A percentile compares a stretch with the other conserved stretches of the same genome.
phyloP scores from a whole-genome alignment of 2,329 filamentous ascomycete genomes.

The Cladosporium velox region DNA sequence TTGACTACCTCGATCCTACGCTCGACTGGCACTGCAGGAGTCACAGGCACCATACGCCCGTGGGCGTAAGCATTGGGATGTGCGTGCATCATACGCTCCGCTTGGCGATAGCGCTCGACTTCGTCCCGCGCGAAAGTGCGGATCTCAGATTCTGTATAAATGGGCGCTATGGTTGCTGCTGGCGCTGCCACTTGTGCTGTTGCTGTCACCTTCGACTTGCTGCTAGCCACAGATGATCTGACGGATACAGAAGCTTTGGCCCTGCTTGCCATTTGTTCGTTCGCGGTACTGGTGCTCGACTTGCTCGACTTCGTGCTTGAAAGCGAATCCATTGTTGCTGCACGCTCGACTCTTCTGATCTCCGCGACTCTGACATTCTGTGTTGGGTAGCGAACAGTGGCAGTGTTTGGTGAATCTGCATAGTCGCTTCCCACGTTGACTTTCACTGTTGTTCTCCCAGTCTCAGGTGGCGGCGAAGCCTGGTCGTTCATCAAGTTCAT shows the following conservation, averaged over 20 bases:
- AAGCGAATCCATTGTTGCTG: background rate
- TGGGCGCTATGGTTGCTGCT: no score
- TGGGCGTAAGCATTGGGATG: slow-evolving; percentile 36
- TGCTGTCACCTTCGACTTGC: background rate
- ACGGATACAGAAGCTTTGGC: background rate
- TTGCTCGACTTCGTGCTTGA: background rate
- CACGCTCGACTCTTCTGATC: background rate
- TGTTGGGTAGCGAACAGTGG: background rate
- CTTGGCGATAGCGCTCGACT: slow-evolving; percentile 36
- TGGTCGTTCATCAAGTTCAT: slow-evolving; percentile 22
- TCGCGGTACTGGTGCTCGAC: background rate
- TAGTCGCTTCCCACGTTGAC: slow-evolving; percentile 1
- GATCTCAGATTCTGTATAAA: slow-evolving; percentile 29
- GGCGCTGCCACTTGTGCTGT: slow-evolving; percentile 3
- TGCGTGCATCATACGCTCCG: slow-evolving; percentile 37
- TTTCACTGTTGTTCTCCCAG: background rate
- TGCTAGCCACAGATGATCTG: slow-evolving; percentile 3
- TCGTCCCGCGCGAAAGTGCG: slow-evolving; percentile 39
- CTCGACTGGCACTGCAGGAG: slow-evolving; percentile 26
- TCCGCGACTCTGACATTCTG: background rate
- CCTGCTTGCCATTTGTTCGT: background rate
- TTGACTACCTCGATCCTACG: slow-evolving; percentile 29
- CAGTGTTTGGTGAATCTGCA: background rate
- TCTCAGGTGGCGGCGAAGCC: background rate
- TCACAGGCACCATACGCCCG: slow-evolving; percentile 33